Conservation (phyloP, 2,329 filamentous ascomycete genomes). For the Nannizziopsis barbatae region DNA sequence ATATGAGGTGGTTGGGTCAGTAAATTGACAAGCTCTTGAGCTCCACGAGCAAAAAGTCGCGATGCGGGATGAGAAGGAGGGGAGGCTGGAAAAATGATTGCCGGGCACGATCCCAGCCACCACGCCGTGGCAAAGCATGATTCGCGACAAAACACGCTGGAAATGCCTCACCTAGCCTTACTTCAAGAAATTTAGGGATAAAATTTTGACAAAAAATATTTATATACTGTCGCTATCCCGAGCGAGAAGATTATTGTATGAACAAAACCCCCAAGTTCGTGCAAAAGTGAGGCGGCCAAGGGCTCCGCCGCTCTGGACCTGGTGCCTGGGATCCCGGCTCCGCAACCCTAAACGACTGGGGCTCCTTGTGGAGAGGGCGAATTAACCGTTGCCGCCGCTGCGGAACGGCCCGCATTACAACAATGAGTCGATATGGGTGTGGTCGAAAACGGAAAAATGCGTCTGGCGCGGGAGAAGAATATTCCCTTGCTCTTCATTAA, state of each 20-base stretch:
- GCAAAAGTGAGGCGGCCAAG: too few relatives aligned
- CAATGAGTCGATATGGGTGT: too few relatives aligned
- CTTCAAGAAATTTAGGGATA: not conserved
- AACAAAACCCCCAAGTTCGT: too few relatives aligned
- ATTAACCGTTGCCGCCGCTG: too few relatives aligned
- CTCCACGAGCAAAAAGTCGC: not conserved
- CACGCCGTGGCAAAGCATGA: slow-evolving; percentile 8
- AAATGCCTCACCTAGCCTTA: not conserved
- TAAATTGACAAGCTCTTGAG: not conserved
- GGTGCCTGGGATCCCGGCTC: too few relatives aligned
- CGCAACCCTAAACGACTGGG: too few relatives aligned
- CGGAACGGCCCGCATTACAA: too few relatives aligned
- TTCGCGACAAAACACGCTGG: slow-evolving; percentile 1
- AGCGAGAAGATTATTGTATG: not conserved
- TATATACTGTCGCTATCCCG: not conserved
- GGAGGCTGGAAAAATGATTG: not conserved
- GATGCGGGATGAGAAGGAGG: not conserved
- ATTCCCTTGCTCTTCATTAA: too few relatives aligned
- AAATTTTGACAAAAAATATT: not conserved
- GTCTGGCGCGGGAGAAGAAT: too few relatives aligned
- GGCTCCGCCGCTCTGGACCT: too few relatives aligned
- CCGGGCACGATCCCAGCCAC: slow-evolving; percentile 5
- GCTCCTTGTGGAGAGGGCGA: too few relatives aligned
- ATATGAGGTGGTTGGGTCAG: slow-evolving; percentile 7
- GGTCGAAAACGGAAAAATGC: too few relatives aligned